Evolutionary conservation across 1,284 basidiomycete genomes (phyloP), one percentile per base, ranked within the genome.

Genomic region (Clitocybe nebularis): DNA sequence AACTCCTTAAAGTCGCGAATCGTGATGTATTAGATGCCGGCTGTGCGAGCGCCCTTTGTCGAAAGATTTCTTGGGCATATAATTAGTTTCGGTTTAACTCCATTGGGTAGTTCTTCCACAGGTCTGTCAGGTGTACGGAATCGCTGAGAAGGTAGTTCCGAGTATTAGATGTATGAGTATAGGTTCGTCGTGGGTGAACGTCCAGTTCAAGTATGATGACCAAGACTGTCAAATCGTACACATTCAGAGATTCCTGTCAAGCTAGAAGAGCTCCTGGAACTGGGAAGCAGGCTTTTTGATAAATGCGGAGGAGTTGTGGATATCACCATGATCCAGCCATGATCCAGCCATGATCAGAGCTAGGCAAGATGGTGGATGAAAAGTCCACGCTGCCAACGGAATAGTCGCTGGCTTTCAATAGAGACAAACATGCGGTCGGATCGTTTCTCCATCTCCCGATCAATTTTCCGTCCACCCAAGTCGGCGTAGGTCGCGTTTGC

Each of bases 401-500:
- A 3, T 32, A 11, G 6, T 6, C 19, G 29, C 29, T 9, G 29
- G n/a, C n/a, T 14, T 29, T 29, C 26, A 29, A 29, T 14, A 29
- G 11, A n/a, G 11, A 8, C 8, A 29, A 29, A 29, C 14, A 29
- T 29, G 3, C 3, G 26, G 3, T 14, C 26, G 23, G 24, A 40
- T 34, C 20, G 10, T 11, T 36, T 13, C 11, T 17, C 25, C 17
- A 14, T 16, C 11, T 11, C 25, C 14, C 6, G 37, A 17, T 61
- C 51, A 71, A 47, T 71, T 66, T 10, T 67, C 70, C 4, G 68
- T 71, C 72, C 72, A 77, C 3, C 74, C 74, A 20, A 77, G 55
- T 35, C 74, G 60, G 39, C 70, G 56, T 40, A 77, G 55, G 51
- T 78, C 74, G 39, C 57, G 59, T 46, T 61, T 55, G 47, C 74